phyloP scores from a whole-genome alignment of 148 eudicot genomes.

The Vaccinium macrocarpon region DNA sequence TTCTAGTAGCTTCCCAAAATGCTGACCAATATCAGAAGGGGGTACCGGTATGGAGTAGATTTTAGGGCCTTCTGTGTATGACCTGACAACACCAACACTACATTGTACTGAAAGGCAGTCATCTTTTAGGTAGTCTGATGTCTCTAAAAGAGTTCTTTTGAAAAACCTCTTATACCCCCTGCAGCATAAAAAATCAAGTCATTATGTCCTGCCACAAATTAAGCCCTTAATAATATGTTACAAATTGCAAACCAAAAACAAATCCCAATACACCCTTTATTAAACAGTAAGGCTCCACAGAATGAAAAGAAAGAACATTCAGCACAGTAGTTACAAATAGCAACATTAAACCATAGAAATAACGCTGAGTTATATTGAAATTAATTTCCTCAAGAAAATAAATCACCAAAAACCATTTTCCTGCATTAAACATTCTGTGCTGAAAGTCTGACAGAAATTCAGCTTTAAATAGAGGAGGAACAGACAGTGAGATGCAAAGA shows the following conservation, averaged over 20 bases:
- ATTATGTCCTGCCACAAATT: neutral
- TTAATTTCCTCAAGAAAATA: neutral
- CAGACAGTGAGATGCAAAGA: neutral
- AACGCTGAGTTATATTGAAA: neutral
- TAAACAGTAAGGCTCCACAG: neutral
- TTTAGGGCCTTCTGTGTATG: slow-evolving; percentile 37
- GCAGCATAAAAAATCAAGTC: slow-evolving; percentile 3
- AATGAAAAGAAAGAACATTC: neutral
- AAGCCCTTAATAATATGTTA: neutral
- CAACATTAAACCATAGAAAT: neutral
- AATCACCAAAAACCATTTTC: neutral
- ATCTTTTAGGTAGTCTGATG: slow-evolving; percentile 43
- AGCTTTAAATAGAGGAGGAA: neutral
- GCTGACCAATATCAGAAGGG: slow-evolving; percentile 40
- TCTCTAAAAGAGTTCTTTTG: slow-evolving; percentile 35
- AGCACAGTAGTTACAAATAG: neutral
- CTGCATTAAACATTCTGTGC: neutral
- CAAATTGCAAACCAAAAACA: neutral
- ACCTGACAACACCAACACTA: slow-evolving; percentile 41
- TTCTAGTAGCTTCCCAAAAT: slow-evolving; percentile 40
- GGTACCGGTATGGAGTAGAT: slow-evolving; percentile 27
- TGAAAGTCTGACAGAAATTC: neutral
- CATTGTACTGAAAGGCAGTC: slow-evolving; percentile 41
- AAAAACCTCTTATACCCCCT: slow-evolving; percentile 52
- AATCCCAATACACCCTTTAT: neutral